These are phyloP conservation scores for Vicia faba DNA, from an alignment of 306 rosid species.

Conservation along the genomic window DNA sequence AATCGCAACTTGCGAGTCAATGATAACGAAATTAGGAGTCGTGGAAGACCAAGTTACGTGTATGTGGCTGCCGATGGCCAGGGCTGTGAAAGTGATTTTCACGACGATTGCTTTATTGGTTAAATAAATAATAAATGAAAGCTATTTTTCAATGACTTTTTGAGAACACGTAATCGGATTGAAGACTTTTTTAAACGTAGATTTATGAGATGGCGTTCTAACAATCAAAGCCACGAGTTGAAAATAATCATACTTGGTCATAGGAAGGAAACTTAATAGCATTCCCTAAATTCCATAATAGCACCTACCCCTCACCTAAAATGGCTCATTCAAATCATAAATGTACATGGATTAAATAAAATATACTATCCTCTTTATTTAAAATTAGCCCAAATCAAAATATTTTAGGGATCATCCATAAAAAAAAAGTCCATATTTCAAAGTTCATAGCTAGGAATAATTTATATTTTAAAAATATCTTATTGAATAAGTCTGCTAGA, in stretches of 20 bases:
- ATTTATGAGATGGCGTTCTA: neutral
- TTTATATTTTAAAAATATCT: no score
- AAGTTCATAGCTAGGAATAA: no score
- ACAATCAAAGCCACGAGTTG: neutral
- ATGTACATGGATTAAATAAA: no score
- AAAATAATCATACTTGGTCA: neutral
- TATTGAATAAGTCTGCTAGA: no score
- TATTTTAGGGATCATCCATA: no score
- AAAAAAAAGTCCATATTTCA: no score
- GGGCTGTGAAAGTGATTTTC: neutral
- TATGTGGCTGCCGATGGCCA: neutral
- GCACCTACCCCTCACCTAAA: no score
- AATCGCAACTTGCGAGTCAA: neutral
- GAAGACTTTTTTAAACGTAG: neutral
- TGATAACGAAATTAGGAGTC: neutral
- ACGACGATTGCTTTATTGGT: neutral
- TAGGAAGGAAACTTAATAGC: neutral
- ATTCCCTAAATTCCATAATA: no score
- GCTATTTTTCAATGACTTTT: neutral
- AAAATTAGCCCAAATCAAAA: no score
- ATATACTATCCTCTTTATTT: no score
- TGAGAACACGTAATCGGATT: neutral
- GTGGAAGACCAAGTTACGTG: conserved; percentile 5
- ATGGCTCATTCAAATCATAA: no score
- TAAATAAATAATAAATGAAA: neutral